Percentiles rank a stretch among this genome's conserved stretches.
These are phyloP conservation scores for Clonostachys chloroleuca DNA, from an alignment of 2,329 filamentous ascomycete species.

Conservation along the genomic window DNA sequence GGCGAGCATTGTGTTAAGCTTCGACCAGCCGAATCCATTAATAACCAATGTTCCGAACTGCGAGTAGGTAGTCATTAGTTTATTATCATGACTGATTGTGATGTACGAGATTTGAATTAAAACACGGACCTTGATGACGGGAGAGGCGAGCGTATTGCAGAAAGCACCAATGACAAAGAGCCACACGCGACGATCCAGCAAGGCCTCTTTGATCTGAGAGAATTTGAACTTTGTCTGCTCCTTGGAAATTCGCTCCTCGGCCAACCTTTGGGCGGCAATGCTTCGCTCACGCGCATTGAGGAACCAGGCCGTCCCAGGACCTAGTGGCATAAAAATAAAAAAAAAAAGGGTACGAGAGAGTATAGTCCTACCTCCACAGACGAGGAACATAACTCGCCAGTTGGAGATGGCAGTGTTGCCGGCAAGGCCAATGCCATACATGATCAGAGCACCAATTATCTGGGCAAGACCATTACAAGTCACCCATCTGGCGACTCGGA, in stretches of 20 bases:
- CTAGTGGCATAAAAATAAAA: not conserved
- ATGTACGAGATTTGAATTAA: no score
- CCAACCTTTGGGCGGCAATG: not conserved
- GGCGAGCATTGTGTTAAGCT: not conserved
- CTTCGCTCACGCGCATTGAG: not conserved
- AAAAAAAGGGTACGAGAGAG: not conserved
- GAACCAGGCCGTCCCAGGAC: not conserved
- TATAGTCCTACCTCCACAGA: not conserved
- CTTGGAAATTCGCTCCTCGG: not conserved
- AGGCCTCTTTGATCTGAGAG: conserved; percentile 37
- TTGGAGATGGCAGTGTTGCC: conserved; percentile 17
- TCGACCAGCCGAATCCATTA: not conserved
- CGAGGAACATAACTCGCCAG: not conserved
- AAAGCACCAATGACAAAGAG: conserved; percentile 44
- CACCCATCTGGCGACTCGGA: conserved; percentile 3
- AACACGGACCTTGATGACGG: conserved; percentile 25
- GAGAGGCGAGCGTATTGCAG: conserved; percentile 33
- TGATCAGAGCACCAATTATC: conserved; percentile 53
- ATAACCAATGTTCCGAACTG: conserved; percentile 1
- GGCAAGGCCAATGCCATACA: conserved; percentile 57
- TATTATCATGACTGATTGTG: no score
- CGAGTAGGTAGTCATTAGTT: not conserved
- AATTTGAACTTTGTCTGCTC: conserved; percentile 22
- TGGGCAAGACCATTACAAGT: conserved; percentile 44
- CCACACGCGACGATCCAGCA: conserved; percentile 52